Percentiles rank a stretch among this genome's conserved stretches.
Evolutionary conservation across 805 yeast genomes (phyloP).

Genomic region (Candida koratica): DNA sequence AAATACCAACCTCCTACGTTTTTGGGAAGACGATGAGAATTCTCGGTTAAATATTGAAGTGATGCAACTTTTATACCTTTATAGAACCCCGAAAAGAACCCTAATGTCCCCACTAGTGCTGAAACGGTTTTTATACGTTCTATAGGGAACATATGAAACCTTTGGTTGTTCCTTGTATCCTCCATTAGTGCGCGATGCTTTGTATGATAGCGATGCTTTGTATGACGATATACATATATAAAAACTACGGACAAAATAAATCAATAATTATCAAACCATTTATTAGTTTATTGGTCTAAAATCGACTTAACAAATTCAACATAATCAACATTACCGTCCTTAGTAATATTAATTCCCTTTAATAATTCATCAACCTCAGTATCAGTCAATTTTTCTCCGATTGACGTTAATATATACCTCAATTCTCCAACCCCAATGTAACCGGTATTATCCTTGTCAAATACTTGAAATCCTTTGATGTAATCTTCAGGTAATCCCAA

Average conservation of each 20-base stretch:
- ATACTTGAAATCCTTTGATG: conserved; percentile 89
- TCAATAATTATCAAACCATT: background rate
- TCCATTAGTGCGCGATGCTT: conserved; percentile 2
- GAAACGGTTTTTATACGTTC: conserved; percentile 44
- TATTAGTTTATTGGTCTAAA: conserved; percentile 76
- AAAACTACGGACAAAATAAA: background rate
- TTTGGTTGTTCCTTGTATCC: conserved; percentile 22
- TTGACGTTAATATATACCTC: conserved; percentile 88
- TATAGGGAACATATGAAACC: conserved; percentile 49
- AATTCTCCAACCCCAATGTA: conserved; percentile 96
- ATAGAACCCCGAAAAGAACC: conserved; percentile 54
- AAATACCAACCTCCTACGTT: conserved; percentile 85
- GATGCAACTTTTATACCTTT: conserved; percentile 56
- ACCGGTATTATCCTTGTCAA: conserved; percentile 94
- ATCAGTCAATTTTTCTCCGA: conserved; percentile 90
- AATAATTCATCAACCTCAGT: conserved; percentile 92
- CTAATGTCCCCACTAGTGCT: conserved; percentile 35
- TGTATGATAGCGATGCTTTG: no score
- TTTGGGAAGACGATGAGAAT: conserved; percentile 75
- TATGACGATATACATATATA: no score
- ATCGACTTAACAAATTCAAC: conserved; percentile 92
- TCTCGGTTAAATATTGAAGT: conserved; percentile 65
- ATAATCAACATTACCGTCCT: conserved; percentile 93
- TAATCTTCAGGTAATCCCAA: conserved; percentile 89
- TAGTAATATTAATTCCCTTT: conserved; percentile 90